Percentiles rank a stretch among this genome's conserved stretches.
phyloP scores from a whole-genome alignment of 2,329 filamentous ascomycete genomes.

The Calonectria naviculata region DNA sequence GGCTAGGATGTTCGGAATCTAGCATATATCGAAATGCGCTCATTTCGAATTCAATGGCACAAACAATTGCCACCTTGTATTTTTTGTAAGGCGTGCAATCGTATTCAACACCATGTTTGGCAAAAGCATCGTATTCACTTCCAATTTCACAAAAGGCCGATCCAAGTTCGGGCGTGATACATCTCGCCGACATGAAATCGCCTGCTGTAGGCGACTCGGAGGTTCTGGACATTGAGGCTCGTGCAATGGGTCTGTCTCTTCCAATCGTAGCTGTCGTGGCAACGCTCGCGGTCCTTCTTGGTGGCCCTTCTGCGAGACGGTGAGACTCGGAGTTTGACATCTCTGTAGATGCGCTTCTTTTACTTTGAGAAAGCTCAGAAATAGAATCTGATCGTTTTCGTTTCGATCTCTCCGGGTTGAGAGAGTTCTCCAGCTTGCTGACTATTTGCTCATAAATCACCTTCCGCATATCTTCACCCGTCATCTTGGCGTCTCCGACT shows the following conservation, averaged over 20 bases:
- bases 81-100: not conserved
- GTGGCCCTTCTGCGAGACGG: not conserved
- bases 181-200: not conserved
- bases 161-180: not conserved
- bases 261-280: not conserved
- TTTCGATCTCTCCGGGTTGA: not conserved
- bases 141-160: not conserved
- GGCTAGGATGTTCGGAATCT: constrained; percentile 36
- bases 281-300: not conserved
- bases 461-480: not conserved
- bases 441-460: not conserved
- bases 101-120: not conserved
- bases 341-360: not conserved
- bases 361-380: not conserved
- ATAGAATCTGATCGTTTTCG: not conserved
- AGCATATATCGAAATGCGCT: constrained; percentile 43
- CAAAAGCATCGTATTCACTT: not conserved
- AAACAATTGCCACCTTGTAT: constrained; percentile 41
- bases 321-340: not conserved
- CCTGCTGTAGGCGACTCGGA: not conserved
- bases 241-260: not conserved
- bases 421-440: not conserved
- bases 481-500: not conserved
- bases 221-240: not conserved
- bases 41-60: constrained; percentile 40